A percentile compares a stretch with the other conserved stretches of the same genome.
phyloP scores from a whole-genome alignment of 257 asterid genomes.

The Vinca minor region DNA sequence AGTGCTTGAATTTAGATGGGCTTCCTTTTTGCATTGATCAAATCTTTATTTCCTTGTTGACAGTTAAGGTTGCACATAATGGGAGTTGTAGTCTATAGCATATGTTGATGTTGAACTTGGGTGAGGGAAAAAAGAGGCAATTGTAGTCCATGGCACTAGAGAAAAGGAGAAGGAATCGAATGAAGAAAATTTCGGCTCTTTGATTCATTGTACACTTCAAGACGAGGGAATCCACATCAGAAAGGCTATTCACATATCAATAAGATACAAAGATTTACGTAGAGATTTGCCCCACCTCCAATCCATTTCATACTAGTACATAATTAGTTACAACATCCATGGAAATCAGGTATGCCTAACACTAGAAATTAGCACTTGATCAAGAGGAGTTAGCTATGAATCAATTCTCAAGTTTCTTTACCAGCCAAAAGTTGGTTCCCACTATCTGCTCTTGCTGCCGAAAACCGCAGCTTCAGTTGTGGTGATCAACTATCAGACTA shows the following conservation, averaged over 20 bases:
- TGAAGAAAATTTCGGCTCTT: background rate
- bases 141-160: no score
- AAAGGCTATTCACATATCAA: background rate
- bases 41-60: no score
- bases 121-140: no score
- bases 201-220: background rate
- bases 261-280: conserved; percentile 4
- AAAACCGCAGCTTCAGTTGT: background rate
- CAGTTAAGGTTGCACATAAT: no score
- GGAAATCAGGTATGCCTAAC: conserved; percentile 4
- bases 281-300: background rate
- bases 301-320: background rate
- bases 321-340: conserved; percentile 11
- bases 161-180: no score
- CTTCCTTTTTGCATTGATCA: no score
- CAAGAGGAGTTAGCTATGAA: conserved; percentile 8
- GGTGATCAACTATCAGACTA: background rate
- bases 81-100: no score
- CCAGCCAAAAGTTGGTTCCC: conserved; percentile 14
- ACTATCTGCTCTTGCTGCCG: conserved; percentile 13
- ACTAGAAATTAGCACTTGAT: conserved; percentile 12
- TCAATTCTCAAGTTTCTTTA: conserved; percentile 12
- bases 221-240: background rate
- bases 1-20: no score
- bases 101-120: no score